A percentile compares a stretch with the other conserved stretches of the same genome.
phyloP scores from a whole-genome alignment of 176 grass and related monocot genomes.

The Juncus effusus region DNA sequence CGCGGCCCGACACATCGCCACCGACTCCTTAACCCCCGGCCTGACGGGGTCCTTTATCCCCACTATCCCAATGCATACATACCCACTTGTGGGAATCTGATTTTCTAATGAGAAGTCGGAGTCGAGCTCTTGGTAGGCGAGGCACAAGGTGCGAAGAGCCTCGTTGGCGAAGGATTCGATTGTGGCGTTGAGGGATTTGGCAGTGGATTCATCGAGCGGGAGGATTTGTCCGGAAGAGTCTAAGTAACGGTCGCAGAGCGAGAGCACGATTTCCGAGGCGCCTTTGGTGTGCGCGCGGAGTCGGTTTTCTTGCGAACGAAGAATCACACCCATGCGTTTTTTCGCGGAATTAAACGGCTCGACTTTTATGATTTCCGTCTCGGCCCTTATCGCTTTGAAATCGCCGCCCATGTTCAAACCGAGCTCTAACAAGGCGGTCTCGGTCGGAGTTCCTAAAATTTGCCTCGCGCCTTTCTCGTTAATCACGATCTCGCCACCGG shows the following conservation, averaged over 20 bases:
- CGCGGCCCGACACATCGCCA: conserved; percentile 76
- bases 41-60: conserved; percentile 97
- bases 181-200: conserved; percentile 54
- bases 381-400: conserved; percentile 60
- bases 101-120: conserved; percentile 45
- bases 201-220: conserved; percentile 53
- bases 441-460: conserved; percentile 85
- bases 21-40: conserved; percentile 89
- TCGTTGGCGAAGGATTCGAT: conserved; percentile 81
- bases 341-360: conserved; percentile 95
- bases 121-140: conserved; percentile 80
- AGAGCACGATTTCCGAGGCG: conserved; percentile 91
- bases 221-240: conserved; percentile 51
- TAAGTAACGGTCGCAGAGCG: conserved; percentile 68
- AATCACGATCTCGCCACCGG: conserved; percentile 82
- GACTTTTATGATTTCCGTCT: conserved; percentile 71
- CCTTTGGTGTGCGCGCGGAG: conserved; percentile 77
- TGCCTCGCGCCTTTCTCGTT: conserved; percentile 57
- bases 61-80: conserved; percentile 85
- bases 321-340: conserved; percentile 89
- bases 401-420: conserved; percentile 85
- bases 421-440: conserved; percentile 85
- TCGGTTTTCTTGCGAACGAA: conserved; percentile 56
- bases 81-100: conserved; percentile 57
- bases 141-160: conserved; percentile 86